Evolutionary conservation across 1,284 basidiomycete species (phyloP).

Genomic region (Irpex sp.): DNA sequence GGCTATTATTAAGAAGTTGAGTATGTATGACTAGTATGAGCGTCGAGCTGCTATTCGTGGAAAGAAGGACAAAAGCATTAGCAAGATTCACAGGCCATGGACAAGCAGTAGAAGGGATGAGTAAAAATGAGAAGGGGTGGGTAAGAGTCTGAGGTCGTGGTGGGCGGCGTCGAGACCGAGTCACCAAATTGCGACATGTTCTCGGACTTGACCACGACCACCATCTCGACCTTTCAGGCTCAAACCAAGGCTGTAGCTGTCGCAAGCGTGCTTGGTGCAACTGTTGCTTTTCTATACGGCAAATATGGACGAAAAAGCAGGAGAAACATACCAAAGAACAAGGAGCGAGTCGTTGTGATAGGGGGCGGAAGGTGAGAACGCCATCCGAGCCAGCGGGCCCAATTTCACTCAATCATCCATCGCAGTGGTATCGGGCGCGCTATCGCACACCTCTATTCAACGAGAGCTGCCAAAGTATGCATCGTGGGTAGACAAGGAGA

Average conservation of each 20-base stretch:
- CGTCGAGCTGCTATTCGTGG: not conserved
- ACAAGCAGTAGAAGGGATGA: not conserved
- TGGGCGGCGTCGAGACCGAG: not conserved
- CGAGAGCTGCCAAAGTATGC: conserved; percentile 72
- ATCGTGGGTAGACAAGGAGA: conserved; percentile 69
- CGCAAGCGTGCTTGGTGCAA: not conserved
- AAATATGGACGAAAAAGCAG: not conserved
- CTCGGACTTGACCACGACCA: not conserved
- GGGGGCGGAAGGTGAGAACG: conserved; percentile 15
- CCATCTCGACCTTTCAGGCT: not conserved
- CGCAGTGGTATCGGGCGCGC: conserved; percentile 81
- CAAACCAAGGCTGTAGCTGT: not conserved
- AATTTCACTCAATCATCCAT: not conserved
- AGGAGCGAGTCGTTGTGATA: conserved; percentile 16
- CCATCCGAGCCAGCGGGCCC: not conserved
- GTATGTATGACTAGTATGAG: not conserved
- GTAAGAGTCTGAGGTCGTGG: not conserved
- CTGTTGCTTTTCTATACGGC: not conserved
- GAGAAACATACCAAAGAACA: conserved; percentile 3
- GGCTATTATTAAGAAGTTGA: not conserved
- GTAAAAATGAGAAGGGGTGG: not conserved
- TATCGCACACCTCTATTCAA: conserved; percentile 71
- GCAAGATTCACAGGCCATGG: not conserved
- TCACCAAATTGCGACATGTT: not conserved
- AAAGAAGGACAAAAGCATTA: not conserved